Base-by-base conservation (phyloP, 1,284 basidiomycete genomes). In the Pseudozyma tsukubaensis region DNA sequence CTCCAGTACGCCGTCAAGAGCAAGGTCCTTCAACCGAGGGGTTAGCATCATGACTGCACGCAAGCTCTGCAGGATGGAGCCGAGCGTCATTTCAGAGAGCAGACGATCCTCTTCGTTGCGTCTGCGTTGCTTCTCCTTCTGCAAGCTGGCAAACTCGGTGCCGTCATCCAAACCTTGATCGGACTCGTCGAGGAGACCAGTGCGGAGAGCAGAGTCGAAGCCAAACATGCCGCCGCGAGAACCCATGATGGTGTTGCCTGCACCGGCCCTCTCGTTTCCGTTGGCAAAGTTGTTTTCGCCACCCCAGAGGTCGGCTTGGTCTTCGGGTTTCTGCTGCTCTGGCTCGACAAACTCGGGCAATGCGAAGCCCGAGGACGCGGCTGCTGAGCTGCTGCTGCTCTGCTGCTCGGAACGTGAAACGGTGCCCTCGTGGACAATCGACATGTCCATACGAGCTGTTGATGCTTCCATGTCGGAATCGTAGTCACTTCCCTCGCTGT, bases 1-100 rank as follows among this genome's bases (percentile, higher is more conserved):
- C 39, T 78, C 76, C 50, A 78, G 29, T 1, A 76, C 72, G 49
- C 73, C 74, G 42, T 76, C 72, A n/a, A 78, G 55, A 12, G 73
- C 68, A n/a, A 78, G 32, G n/a, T 70, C 59, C 16, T 63, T 69
- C 10, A 78, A 61, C 12, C 64, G 52, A 19, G 76, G 76, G 4
- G 71, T 68, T 14, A 78, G 59, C 61, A 68, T 61, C 54, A 78
- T 51, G 45, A 72, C 62, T 11, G 69, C 58, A 14, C 76, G 65
- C 47, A 76, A 13, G 36, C 65, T 76, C 36, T 76, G 59, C 37
- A 72, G 48, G 34, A 78, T 58, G 18, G 64, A 69, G 2, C 76
- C 76, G 11, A 78, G 61, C 40, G 75, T 77, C 60, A 71, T 63
- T 24, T 70, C 63, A 13, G 72, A 76, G 36, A 72, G 62, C 19